Conservation (phyloP, 2,329 filamentous ascomycete species). For the Alternaria atra region DNA sequence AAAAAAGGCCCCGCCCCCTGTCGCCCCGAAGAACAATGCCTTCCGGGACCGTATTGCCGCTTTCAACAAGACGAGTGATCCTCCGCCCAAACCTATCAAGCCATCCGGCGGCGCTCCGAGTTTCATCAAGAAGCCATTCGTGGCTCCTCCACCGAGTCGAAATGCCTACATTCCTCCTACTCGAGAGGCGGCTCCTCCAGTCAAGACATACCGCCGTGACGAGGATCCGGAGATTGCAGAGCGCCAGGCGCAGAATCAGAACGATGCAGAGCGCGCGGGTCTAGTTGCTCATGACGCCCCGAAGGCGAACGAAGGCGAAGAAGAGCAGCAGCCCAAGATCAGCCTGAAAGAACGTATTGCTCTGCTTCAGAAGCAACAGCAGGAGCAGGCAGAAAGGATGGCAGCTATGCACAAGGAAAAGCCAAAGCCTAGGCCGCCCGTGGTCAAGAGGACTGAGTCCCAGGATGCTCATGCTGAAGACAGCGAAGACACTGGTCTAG, state of each 20-base stretch:
- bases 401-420: constrained; percentile 86
- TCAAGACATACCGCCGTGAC: constrained; percentile 83
- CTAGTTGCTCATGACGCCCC: constrained; percentile 56
- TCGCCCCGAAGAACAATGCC: constrained; percentile 81
- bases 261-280: constrained; percentile 74
- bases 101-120: constrained; percentile 67
- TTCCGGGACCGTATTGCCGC: constrained; percentile 97
- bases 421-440: constrained; percentile 71
- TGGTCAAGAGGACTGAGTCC: constrained; percentile 69
- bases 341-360: constrained; percentile 96
- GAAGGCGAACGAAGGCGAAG: constrained; percentile 62
- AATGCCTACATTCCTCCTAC: constrained; percentile 86
- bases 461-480: constrained; percentile 44
- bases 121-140: constrained; percentile 97
- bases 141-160: constrained; percentile 91
- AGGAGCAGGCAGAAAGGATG: constrained; percentile 85
- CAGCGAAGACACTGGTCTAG: constrained; percentile 49
- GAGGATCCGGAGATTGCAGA: constrained; percentile 77
- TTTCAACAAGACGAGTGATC: constrained; percentile 89
- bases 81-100: constrained; percentile 90
- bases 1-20: constrained; percentile 70
- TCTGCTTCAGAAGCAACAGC: constrained; percentile 89
- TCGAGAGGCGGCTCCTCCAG: constrained; percentile 71
- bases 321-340: constrained; percentile 86
- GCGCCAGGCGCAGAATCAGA: constrained; percentile 70